These are phyloP conservation scores for Puccinia horiana DNA, from an alignment of 1,284 basidiomycete genomes.

Conservation along the genomic window DNA sequence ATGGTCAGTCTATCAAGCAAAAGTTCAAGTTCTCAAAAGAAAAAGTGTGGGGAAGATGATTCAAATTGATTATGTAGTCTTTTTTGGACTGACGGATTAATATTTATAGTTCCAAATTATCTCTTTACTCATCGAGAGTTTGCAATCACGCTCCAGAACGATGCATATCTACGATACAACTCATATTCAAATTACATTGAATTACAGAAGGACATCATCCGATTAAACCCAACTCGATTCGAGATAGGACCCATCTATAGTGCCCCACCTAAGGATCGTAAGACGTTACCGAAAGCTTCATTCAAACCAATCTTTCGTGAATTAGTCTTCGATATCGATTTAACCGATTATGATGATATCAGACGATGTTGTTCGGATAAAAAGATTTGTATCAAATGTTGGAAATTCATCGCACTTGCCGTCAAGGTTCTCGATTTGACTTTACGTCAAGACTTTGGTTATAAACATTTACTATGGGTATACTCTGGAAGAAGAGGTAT, in stretches of 20 bases:
- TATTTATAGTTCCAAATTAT: conserved; percentile 62
- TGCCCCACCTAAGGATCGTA: conserved; percentile 85
- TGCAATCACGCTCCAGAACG: conserved; percentile 88
- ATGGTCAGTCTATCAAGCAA: conserved; percentile 59
- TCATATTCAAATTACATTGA: conserved; percentile 83
- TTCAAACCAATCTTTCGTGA: conserved; percentile 82
- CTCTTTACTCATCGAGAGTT: conserved; percentile 92
- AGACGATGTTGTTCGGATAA: conserved; percentile 92
- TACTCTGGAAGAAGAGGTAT: conserved; percentile 98
- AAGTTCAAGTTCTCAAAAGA: not conserved
- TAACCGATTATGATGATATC: conserved; percentile 98
- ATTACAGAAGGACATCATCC: conserved; percentile 83
- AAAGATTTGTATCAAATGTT: conserved; percentile 88
- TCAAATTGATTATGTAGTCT: not conserved
- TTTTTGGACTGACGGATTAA: not conserved
- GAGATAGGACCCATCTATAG: conserved; percentile 96
- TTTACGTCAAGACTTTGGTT: conserved; percentile 82
- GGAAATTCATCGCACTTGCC: conserved; percentile 90
- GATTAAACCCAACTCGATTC: conserved; percentile 84
- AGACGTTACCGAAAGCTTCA: conserved; percentile 73
- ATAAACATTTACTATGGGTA: conserved; percentile 82
- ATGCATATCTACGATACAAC: conserved; percentile 92
- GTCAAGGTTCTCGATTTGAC: conserved; percentile 81
- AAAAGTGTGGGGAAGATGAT: not conserved
- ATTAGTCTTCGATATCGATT: conserved; percentile 99